Percentiles rank a stretch among this genome's conserved stretches.
Evolutionary conservation across 2,329 filamentous ascomycete species (phyloP).

Genomic region (Nothopassalora personata): DNA sequence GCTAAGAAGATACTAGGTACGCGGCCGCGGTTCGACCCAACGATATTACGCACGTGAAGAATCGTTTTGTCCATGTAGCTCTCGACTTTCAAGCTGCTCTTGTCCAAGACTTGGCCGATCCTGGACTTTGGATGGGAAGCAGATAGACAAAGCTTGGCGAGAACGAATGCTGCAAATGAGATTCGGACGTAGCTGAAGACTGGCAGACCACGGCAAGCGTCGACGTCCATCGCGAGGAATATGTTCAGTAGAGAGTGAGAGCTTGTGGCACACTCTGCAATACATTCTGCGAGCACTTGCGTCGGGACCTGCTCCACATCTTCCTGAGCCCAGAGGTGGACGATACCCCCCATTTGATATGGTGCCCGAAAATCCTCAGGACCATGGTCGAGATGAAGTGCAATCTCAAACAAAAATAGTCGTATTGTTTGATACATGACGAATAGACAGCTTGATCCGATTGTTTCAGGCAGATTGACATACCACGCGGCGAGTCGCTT

Average conservation of each 20-base stretch:
- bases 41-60: slow-evolving; percentile 60
- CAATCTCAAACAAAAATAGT: slow-evolving; percentile 72
- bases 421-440: slow-evolving; percentile 62
- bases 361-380: slow-evolving; percentile 48
- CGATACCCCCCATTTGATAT: slow-evolving; percentile 42
- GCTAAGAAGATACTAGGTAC: slow-evolving; percentile 28
- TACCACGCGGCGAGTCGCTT: slow-evolving; percentile 58
- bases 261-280: slow-evolving; percentile 61
- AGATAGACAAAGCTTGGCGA: slow-evolving; percentile 69
- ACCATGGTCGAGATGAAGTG: slow-evolving; percentile 59
- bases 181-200: slow-evolving; percentile 68
- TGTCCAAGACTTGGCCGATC: slow-evolving; percentile 64
- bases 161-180: slow-evolving; percentile 64
- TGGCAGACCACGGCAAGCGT: slow-evolving; percentile 58
- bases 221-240: slow-evolving; percentile 57
- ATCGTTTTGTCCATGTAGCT: slow-evolving; percentile 66
- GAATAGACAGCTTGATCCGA: slow-evolving; percentile 51
- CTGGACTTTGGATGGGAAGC: slow-evolving; percentile 59
- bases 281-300: slow-evolving; percentile 59
- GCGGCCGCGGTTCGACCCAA: slow-evolving; percentile 36
- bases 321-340: slow-evolving; percentile 35
- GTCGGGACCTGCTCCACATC: slow-evolving; percentile 36
- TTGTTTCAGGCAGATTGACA: slow-evolving; percentile 42
- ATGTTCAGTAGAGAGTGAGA: slow-evolving; percentile 62
- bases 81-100: slow-evolving; percentile 60